Conservation (phyloP, 352 stramenopile genomes). For the Pythium insidiosum region DNA sequence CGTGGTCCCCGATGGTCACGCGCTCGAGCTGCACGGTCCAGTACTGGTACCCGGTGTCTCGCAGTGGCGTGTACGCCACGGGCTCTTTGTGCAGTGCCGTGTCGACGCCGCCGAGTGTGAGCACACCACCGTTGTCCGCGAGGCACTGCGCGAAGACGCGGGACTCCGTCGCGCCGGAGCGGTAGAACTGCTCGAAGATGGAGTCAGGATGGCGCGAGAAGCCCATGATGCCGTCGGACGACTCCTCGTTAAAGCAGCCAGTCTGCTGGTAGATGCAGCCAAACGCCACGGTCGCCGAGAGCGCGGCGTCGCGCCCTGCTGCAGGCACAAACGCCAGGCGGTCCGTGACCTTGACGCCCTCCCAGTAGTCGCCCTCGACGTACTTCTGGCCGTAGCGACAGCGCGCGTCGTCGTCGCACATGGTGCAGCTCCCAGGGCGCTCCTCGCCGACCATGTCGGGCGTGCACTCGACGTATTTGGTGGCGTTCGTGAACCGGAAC, state of each 20-base stretch:
- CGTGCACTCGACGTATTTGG: constrained; percentile 42
- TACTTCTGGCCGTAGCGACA: constrained; percentile 91
- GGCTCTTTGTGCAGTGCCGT: constrained; percentile 46
- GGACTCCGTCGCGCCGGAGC: constrained; percentile 63
- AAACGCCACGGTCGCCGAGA: constrained; percentile 76
- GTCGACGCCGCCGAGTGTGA: constrained; percentile 90
- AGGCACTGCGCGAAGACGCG: constrained; percentile 94
- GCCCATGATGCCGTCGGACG: constrained; percentile 96
- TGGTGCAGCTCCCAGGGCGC: constrained; percentile 14
- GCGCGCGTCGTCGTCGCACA: constrained; percentile 33
- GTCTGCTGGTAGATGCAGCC: constrained; percentile 92
- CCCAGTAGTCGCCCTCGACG: constrained; percentile 91
- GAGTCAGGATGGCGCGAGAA: constrained; percentile 88
- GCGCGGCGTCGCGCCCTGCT: neutral
- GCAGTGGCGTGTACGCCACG: constrained; percentile 85
- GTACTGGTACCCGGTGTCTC: constrained; percentile 67
- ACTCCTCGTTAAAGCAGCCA: constrained; percentile 87
- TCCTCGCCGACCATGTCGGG: constrained; percentile 19
- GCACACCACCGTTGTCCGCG: constrained; percentile 70
- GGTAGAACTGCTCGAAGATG: constrained; percentile 89
- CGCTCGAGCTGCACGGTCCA: constrained; percentile 63
- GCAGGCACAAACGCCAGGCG: constrained; percentile 37
- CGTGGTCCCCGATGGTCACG: constrained; percentile 27
- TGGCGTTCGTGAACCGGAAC: constrained; percentile 41
- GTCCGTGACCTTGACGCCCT: constrained; percentile 85